A percentile compares a stretch with the other conserved stretches of the same genome.
These are phyloP conservation scores for Hirschfeldia incana DNA, from an alignment of 345 rosid species.

Conservation along the genomic window DNA sequence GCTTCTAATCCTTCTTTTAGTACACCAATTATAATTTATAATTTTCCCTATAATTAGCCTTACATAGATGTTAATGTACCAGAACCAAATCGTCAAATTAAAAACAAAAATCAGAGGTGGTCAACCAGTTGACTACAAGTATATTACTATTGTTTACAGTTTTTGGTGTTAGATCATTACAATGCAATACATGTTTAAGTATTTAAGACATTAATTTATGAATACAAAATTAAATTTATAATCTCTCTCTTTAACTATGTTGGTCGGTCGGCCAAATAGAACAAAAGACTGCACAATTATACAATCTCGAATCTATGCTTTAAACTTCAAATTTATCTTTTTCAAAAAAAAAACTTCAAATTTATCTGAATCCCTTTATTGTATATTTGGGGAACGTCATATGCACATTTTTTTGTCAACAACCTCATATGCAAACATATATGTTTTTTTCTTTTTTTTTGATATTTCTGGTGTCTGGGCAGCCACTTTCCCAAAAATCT, in stretches of 20 bases:
- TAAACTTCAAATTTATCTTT: background rate
- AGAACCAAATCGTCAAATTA: background rate
- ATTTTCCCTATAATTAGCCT: background rate
- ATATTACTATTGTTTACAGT: background rate
- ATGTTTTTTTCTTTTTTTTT: no score
- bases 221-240: background rate
- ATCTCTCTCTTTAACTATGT: background rate
- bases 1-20: background rate
- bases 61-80: constrained; percentile 1
- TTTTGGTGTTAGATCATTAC: background rate
- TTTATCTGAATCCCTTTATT: background rate
- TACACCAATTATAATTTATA: background rate
- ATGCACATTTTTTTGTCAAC: no score
- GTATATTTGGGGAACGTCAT: background rate
- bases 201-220: no score
- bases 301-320: constrained; percentile 1
- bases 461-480: no score
- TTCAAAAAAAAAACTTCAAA: constrained; percentile 7
- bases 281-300: background rate
- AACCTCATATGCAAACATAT: no score
- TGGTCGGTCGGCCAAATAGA: background rate
- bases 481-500: no score
- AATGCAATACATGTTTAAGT: constrained; percentile 1
- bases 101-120: background rate
- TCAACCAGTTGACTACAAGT: constrained; percentile 3